phyloP scores from a whole-genome alignment of 805 yeast species.

The Monosporozyma aerobia region DNA sequence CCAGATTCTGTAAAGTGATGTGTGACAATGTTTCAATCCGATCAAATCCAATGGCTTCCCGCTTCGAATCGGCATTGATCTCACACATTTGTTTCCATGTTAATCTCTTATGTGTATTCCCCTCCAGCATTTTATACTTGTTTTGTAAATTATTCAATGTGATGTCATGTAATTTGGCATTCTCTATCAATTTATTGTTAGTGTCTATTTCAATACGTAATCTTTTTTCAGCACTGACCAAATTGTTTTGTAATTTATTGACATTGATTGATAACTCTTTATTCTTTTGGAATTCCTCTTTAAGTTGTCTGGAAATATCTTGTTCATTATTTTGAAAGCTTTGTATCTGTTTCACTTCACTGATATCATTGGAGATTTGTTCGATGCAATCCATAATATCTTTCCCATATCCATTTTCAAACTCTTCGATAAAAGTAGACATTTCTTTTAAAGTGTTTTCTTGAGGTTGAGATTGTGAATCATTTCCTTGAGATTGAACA shows the following conservation, averaged over 20 bases:
- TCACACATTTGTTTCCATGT: constrained; percentile 5
- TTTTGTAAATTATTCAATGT: neutral
- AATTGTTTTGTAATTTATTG: too few relatives aligned
- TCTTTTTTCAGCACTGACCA: neutral
- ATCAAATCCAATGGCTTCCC: constrained; percentile 10
- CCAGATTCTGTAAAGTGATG: constrained; percentile 28
- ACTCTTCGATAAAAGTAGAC: neutral
- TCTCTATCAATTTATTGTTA: neutral
- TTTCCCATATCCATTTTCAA: neutral
- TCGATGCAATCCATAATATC: neutral
- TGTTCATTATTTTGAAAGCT: neutral
- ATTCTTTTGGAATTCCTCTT: neutral
- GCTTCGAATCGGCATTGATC: neutral
- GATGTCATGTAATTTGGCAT: neutral
- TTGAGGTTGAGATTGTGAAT: neutral
- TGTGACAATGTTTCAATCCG: constrained; percentile 24
- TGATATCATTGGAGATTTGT: neutral
- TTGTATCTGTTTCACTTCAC: neutral
- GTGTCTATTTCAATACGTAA: neutral
- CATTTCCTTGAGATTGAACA: neutral
- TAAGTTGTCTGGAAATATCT: neutral
- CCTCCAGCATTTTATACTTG: constrained; percentile 8
- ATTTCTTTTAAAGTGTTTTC: neutral
- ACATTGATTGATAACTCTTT: neutral
- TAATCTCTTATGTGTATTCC: constrained; percentile 18